These are phyloP conservation scores for Telfairia occidentalis DNA, from an alignment of 331 rosid genomes.

Conservation along the genomic window DNA sequence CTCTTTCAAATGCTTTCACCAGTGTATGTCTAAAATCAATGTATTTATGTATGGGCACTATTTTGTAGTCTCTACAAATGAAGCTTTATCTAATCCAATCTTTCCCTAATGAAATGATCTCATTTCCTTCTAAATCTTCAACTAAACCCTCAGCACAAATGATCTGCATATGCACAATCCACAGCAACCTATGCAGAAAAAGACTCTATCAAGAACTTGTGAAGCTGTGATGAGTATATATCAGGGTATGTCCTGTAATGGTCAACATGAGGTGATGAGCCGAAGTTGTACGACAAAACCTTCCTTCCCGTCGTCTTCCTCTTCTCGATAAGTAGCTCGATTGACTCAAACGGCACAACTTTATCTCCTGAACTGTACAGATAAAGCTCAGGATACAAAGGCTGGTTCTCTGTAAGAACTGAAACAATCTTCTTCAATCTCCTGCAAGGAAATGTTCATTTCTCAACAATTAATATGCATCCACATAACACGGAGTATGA, in stretches of 20 bases:
- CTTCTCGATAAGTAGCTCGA: constrained; percentile 58
- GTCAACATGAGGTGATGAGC: constrained; percentile 78
- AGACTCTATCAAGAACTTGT: constrained; percentile 50
- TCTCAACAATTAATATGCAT: not conserved
- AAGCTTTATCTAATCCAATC: not conserved
- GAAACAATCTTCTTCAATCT: constrained; percentile 50
- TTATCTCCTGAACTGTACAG: constrained; percentile 76
- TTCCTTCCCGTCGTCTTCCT: constrained; percentile 49
- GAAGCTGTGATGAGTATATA: constrained; percentile 42
- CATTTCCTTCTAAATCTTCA: not conserved
- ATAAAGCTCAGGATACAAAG: constrained; percentile 75
- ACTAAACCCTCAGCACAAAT: not conserved
- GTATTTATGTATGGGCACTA: not conserved
- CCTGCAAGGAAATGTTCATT: constrained; percentile 33
- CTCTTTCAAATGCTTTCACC: not conserved
- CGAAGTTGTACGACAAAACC: constrained; percentile 50
- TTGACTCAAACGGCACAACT: constrained; percentile 55
- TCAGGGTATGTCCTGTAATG: constrained; percentile 66
- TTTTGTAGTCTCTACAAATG: not conserved
- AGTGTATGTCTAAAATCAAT: not conserved
- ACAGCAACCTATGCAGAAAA: constrained; percentile 21
- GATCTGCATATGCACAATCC: not conserved
- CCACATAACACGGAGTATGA: not conserved
- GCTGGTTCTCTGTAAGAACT: constrained; percentile 35
- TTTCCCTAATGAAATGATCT: not conserved